Conservation (phyloP, 1,284 basidiomycete genomes). For the Testicularia cyperi region DNA sequence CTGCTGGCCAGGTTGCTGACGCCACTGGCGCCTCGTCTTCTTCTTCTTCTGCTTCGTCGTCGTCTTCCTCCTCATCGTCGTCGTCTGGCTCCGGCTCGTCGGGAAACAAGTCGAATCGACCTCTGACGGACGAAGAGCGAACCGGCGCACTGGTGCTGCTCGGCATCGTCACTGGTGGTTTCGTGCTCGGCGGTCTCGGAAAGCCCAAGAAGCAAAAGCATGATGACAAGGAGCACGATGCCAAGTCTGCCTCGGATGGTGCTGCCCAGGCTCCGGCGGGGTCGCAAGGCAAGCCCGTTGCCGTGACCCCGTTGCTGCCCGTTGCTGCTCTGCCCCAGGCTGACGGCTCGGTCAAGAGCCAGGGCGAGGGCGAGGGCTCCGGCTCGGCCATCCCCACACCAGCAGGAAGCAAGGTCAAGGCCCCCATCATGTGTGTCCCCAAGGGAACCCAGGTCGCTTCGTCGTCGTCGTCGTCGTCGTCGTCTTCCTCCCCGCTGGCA, state of each 20-base stretch:
- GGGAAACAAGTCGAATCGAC: conserved; percentile 55
- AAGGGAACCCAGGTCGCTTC: conserved; percentile 18
- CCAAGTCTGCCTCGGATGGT: neutral
- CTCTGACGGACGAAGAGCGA: conserved; percentile 66
- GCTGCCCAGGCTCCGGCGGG: neutral
- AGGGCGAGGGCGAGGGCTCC: conserved; percentile 11
- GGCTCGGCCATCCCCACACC: conserved; percentile 15
- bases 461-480: conserved; percentile 2
- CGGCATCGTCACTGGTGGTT: conserved; percentile 66
- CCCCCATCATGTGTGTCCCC: conserved; percentile 37
- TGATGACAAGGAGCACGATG: conserved; percentile 3
- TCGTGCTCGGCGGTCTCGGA: conserved; percentile 64
- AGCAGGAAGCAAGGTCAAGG: conserved; percentile 25
- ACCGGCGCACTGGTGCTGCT: conserved; percentile 66
- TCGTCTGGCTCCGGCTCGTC: conserved; percentile 7
- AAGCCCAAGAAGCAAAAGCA: conserved; percentile 23
- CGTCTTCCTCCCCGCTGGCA: neutral
- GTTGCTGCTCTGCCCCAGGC: conserved; percentile 17
- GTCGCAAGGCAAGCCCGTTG: conserved; percentile 2
- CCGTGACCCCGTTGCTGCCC: conserved; percentile 7
- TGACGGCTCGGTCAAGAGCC: conserved; percentile 6
- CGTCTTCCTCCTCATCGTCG: conserved; percentile 17
- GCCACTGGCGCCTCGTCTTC: conserved; percentile 4
- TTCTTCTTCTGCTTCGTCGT: conserved; percentile 8
- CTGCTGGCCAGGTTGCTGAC: conserved; percentile 3